Evolutionary conservation across 2,329 filamentous ascomycete species (phyloP), one percentile per base, ranked within the genome.

Genomic region (Chaetothyriales sp.): DNA sequence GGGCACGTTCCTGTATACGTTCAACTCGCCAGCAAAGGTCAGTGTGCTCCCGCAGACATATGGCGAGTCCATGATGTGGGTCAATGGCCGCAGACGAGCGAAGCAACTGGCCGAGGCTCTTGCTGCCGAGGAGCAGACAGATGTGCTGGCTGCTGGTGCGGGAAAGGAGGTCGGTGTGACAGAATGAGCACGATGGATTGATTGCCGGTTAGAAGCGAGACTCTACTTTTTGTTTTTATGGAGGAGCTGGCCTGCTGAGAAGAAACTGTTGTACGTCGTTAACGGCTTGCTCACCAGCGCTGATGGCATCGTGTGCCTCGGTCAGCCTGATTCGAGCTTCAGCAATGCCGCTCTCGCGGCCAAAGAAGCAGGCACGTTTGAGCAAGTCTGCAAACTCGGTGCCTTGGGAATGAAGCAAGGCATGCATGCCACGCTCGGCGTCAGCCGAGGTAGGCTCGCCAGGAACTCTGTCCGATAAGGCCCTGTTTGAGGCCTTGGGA

Each of bases 1-100:
- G 0, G 84, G 84, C 4, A 81, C 84, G 60, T 87, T 88, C 69
- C 85, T 86, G 60, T 87, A 87, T 63, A 86, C 83, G 0, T 86
- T 86, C 63, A 72, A 76, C 50, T 80, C 85, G 1, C 76, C 81
- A 51, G 77, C 74, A 61, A 76, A 82, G 59, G 72, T 85, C 46
- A 75, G 79, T 60, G 77, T 86, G 18, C 78, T 85, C 70, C 83
- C 83, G 3, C 70, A 74, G 63, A 77, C 72, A 10, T 83, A 82
- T 59, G 72, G 73, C 1, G 79, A 82, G 58, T 81, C 80, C 57
- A 82, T 82, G 79, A 72, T 79, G 64, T 83, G 80, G 64, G 71
- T 81, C 15, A 79, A 82, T 68, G 78, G 79, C 5, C 66, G 77
- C 47, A 67, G 80, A 57, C 66, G 79, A 52, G 77, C 76, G 2